phyloP scores from a whole-genome alignment of 441 rosid genomes.

The Capsella rubella region DNA sequence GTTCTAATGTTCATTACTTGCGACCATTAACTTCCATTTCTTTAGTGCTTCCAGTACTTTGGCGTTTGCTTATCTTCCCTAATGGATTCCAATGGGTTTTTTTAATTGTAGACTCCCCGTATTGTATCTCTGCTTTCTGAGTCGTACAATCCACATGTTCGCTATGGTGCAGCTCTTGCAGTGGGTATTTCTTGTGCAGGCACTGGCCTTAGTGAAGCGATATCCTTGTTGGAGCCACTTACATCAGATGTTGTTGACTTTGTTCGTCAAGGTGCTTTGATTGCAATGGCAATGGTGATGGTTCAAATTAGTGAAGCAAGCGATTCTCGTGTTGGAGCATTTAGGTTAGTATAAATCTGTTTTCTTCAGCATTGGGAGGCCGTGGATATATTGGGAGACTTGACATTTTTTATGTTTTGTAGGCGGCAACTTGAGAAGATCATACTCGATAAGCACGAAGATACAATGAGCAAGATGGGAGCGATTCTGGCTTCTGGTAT shows the following conservation, averaged over 20 bases:
- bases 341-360: constrained; percentile 62
- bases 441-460: constrained; percentile 94
- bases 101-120: constrained; percentile 80
- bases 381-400: constrained; percentile 23
- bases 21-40: constrained; percentile 16
- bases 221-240: constrained; percentile 92
- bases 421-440: constrained; percentile 97
- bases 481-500: constrained; percentile 97
- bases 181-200: constrained; percentile 99
- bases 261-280: constrained; percentile 99
- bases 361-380: constrained; percentile 14
- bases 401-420: constrained; percentile 21
- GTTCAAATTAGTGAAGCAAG: constrained; percentile 93
- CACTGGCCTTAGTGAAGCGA: constrained; percentile 94
- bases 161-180: constrained; percentile 98
- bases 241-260: constrained; percentile 98
- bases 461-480: constrained; percentile 99
- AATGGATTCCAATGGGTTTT: constrained; percentile 32
- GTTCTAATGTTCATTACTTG: constrained; percentile 28
- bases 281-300: constrained; percentile 99
- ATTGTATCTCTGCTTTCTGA: constrained; percentile 91
- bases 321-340: constrained; percentile 94
- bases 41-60: constrained; percentile 9
- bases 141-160: constrained; percentile 99
- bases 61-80: constrained; percentile 10